These are phyloP conservation scores for Chytridium lagenaria DNA, from an alignment of 371 early-diverging fungal species.

Conservation along the genomic window DNA sequence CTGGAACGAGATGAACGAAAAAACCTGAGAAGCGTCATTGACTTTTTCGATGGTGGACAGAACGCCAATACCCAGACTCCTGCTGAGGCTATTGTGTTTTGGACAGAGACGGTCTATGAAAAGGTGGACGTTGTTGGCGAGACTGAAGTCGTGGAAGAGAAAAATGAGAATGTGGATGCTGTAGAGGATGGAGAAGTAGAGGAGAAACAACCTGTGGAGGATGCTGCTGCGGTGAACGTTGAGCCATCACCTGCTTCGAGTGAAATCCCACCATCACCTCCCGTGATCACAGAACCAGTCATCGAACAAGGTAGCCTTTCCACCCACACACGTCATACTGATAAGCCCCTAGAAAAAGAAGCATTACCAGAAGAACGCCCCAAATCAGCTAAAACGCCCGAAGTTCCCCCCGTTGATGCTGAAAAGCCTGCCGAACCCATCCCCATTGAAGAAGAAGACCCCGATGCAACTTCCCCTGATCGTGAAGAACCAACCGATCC, in stretches of 20 bases:
- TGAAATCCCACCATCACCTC: no score
- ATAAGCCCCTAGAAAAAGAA: no score
- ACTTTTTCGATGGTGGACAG: constrained; percentile 49
- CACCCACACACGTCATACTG: no score
- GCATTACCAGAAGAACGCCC: no score
- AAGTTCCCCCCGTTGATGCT: no score
- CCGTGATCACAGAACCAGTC: no score
- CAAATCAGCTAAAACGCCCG: no score
- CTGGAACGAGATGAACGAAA: constrained; percentile 46
- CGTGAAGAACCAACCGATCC: not conserved
- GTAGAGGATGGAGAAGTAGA: not conserved
- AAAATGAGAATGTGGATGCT: not conserved
- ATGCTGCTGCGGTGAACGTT: no score
- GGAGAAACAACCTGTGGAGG: not conserved
- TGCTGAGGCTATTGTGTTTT: constrained; percentile 44
- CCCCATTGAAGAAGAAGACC: constrained; percentile 10
- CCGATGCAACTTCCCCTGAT: not conserved
- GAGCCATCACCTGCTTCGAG: no score
- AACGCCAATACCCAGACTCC: not conserved
- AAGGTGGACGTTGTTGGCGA: constrained; percentile 33
- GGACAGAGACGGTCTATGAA: constrained; percentile 42
- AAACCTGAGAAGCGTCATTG: constrained; percentile 42
- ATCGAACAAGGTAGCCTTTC: no score
- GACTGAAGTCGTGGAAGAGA: no score
- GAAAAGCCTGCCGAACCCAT: no score